phyloP scores from a whole-genome alignment of 805 yeast species.

The Myxozyma mucilagina region DNA sequence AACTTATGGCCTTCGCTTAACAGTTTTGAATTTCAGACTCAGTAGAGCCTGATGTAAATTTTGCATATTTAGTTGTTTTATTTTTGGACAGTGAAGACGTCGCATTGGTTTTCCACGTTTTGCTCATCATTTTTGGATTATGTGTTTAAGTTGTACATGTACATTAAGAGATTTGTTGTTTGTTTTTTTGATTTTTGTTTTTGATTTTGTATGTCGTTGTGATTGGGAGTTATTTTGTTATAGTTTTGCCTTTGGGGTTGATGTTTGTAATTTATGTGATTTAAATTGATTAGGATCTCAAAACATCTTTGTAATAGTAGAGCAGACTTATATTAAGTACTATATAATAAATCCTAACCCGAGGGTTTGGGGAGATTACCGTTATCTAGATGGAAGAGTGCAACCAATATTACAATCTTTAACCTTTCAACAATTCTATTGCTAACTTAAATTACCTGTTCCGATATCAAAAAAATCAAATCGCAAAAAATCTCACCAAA shows the following conservation, averaged over 20 bases:
- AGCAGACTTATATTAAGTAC: too few relatives aligned
- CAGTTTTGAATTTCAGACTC: neutral
- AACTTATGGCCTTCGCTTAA: conserved; percentile 23
- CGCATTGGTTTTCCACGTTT: neutral
- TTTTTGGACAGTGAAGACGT: neutral
- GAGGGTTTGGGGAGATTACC: too few relatives aligned
- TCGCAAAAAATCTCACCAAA: neutral
- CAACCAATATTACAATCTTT: neutral
- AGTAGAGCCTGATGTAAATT: neutral
- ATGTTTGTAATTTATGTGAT: neutral
- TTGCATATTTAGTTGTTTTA: neutral
- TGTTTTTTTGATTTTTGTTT: neutral
- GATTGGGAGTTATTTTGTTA: neutral
- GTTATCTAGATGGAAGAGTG: too few relatives aligned
- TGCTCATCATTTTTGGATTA: neutral
- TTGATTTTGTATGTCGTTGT: neutral
- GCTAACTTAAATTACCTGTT: neutral
- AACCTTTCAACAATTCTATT: neutral
- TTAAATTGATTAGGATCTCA: neutral
- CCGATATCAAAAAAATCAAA: neutral
- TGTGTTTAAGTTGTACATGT: neutral
- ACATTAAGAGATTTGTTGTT: neutral
- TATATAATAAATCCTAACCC: too few relatives aligned
- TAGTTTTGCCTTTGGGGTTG: neutral
- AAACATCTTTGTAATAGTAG: neutral